These are phyloP conservation scores for Hypoxylon sp. DNA, from an alignment of 2,329 filamentous ascomycete genomes.

Conservation along the genomic window DNA sequence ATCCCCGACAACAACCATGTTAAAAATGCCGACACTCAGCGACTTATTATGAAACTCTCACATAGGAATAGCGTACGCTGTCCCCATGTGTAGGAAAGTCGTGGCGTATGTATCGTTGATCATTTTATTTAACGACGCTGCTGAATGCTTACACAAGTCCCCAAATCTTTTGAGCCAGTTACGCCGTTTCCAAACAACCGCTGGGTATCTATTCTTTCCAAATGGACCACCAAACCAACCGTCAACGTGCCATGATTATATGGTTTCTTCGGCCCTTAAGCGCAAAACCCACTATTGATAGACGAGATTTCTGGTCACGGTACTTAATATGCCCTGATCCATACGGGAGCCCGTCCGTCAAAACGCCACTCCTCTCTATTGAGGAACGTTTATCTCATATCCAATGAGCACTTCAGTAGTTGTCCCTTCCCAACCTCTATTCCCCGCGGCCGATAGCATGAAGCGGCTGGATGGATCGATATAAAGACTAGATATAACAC, in stretches of 20 bases:
- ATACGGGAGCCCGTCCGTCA: neutral
- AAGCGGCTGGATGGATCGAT: conserved; percentile 90
- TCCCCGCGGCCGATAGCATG: conserved; percentile 93
- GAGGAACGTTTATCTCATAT: conserved; percentile 80
- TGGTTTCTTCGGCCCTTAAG: too few relatives aligned
- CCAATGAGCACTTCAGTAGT: conserved; percentile 92
- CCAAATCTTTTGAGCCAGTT: neutral
- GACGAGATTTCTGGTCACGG: neutral
- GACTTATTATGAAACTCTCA: too few relatives aligned
- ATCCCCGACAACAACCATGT: too few relatives aligned
- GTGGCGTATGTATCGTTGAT: neutral
- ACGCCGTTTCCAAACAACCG: conserved; percentile 24
- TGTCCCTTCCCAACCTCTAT: conserved; percentile 93
- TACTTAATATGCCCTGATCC: neutral
- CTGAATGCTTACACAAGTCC: neutral
- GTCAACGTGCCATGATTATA: neutral
- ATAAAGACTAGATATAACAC: conserved; percentile 88
- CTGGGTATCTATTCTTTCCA: conserved; percentile 33
- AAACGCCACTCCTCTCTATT: neutral
- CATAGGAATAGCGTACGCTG: too few relatives aligned
- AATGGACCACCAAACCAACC: conserved; percentile 3
- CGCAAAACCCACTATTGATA: neutral
- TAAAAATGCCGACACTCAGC: too few relatives aligned
- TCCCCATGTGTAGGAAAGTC: too few relatives aligned
- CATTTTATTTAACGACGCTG: neutral